Base-by-base conservation (phyloP, 2,329 filamentous ascomycete genomes). In the Talaromyces sp. region DNA sequence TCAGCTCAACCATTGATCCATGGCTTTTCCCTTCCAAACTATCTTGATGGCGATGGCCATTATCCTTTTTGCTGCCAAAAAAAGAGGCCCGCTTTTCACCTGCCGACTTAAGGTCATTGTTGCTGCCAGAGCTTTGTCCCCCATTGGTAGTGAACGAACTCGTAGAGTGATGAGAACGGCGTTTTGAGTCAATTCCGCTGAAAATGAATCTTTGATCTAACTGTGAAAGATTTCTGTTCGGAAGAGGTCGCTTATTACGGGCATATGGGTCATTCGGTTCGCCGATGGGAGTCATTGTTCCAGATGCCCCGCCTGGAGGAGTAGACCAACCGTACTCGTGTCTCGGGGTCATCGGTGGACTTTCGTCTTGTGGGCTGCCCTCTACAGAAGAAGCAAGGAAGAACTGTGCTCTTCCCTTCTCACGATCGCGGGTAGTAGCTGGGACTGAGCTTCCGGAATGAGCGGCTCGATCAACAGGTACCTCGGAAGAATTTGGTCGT, bases 1-100 rank as follows among this genome's bases (percentile, higher is more conserved):
- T 97, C 61, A 99, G 75, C 67, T 97, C 93, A 3, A 89, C 87
- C 89, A 97, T 97, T 5, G 94, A 97, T 21, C 89, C 86, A 60
- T 89, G 84, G 53, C 81, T 79, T 61, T 81, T 80, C 2, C 75
- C 75, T 56, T 77, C 77, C 69, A 63, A 69, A 69, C 62, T 70
- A 73, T 73, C 63, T 41, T 61, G 84, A 21, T 57, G 46, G 17
- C 48, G 37, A 22, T 60, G 46, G 15, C 53, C 53, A 37, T 77
- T 56, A 78, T 73, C 46, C 81, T 83, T 81, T 59, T 78, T 80
- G 56, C 78, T 77, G 62, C 57, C 33, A 36, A 84, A 84, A 52
- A 85, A 78, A 58, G 81, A 80, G 21, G 77, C 70, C 43, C 81
- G 77, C 67, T 81, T 84, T 55, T 79, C 77, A 25, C 79, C 75